A percentile compares a stretch with the other conserved stretches of the same genome.
Evolutionary conservation across 23 red algal genomes (phyloP).

Genomic region (Gracilaria vermiculophylla): DNA sequence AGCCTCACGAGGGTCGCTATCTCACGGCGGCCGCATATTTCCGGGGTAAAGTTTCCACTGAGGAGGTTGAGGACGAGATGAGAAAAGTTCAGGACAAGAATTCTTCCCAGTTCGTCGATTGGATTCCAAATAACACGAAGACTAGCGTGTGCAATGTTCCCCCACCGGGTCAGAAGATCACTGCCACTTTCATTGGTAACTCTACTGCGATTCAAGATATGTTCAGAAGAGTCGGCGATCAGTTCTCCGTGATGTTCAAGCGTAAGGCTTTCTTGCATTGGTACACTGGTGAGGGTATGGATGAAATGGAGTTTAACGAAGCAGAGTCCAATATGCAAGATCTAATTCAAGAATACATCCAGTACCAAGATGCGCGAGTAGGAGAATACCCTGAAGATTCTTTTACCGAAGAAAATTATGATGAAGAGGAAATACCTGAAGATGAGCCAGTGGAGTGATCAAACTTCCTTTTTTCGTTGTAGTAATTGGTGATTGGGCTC

Average conservation of each 20-base stretch:
- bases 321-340: constrained; percentile 99
- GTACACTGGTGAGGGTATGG: constrained; percentile 99
- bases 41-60: constrained; percentile 94
- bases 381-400: constrained; percentile 29
- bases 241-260: constrained; percentile 95
- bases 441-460: constrained; percentile 39
- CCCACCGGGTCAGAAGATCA: constrained; percentile 73
- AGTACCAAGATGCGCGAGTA: constrained; percentile 82
- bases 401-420: constrained; percentile 38
- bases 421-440: constrained; percentile 18
- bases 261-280: constrained; percentile 99
- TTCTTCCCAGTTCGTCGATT: constrained; percentile 92
- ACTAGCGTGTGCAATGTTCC: constrained; percentile 91
- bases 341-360: constrained; percentile 88
- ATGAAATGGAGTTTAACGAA: constrained; percentile 97
- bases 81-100: constrained; percentile 89
- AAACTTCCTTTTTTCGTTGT: not conserved
- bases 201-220: constrained; percentile 91
- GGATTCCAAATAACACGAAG: constrained; percentile 99
- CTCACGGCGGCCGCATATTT: constrained; percentile 98
- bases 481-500: not conserved
- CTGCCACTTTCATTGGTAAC: constrained; percentile 93
- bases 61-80: constrained; percentile 99
- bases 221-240: constrained; percentile 92
- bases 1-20: constrained; percentile 97